Evolutionary conservation across 805 yeast genomes (phyloP).

Genomic region (Sungouiozyma ichnusensis): DNA sequence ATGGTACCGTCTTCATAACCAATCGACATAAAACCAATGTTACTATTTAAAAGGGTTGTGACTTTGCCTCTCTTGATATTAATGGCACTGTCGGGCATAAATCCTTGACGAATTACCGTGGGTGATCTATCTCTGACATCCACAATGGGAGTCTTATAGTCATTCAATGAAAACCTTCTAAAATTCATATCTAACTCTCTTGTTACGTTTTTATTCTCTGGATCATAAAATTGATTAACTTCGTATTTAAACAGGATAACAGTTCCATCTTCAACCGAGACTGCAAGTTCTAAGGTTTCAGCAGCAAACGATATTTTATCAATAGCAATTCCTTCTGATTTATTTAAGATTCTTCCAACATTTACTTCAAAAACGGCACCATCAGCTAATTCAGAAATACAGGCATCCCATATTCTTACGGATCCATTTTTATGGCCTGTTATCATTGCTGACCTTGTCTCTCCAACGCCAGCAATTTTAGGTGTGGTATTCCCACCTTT

Average conservation of each 20-base stretch:
- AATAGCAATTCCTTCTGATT: conserved; percentile 38
- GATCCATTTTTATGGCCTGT: conserved; percentile 85
- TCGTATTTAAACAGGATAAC: conserved; percentile 68
- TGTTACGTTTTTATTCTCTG: conserved; percentile 12
- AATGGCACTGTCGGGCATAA: conserved; percentile 44
- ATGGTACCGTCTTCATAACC: conserved; percentile 71
- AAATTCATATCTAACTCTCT: conserved; percentile 15
- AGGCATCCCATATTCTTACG: conserved; percentile 74
- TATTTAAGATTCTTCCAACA: conserved; percentile 39
- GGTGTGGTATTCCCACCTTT: conserved; percentile 69
- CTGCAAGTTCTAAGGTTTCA: conserved; percentile 64
- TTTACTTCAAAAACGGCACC: conserved; percentile 50
- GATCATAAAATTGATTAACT: conserved; percentile 36
- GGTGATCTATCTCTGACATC: conserved; percentile 49
- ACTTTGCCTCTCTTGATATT: conserved; percentile 40
- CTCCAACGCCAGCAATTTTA: conserved; percentile 37
- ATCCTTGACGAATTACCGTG: conserved; percentile 43
- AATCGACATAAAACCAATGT: conserved; percentile 74
- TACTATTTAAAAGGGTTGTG: conserved; percentile 54
- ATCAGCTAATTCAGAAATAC: conserved; percentile 60
- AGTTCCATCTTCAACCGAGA: conserved; percentile 58
- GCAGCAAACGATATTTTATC: conserved; percentile 62
- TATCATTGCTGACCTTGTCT: conserved; percentile 49
- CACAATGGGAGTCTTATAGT: conserved; percentile 21
- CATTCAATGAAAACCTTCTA: conserved; percentile 19